Percentiles rank a stretch among this genome's conserved stretches.
phyloP scores from a whole-genome alignment of 768 basidiomycete genomes.

The Calocera cornea region DNA sequence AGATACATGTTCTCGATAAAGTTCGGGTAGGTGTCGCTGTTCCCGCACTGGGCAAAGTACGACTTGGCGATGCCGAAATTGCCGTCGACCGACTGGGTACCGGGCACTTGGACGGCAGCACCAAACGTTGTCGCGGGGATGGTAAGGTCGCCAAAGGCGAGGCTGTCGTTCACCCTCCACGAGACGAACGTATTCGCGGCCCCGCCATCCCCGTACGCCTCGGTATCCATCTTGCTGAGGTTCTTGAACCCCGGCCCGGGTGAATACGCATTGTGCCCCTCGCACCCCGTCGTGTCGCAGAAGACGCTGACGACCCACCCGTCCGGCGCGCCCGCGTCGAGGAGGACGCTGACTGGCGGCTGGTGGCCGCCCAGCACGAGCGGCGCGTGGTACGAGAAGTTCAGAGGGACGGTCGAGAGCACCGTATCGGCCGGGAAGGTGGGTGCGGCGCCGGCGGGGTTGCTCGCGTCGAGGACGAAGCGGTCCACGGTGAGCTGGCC shows the following conservation, averaged over 20 bases:
- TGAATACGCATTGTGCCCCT: not conserved
- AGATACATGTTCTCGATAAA: slow-evolving; percentile 3
- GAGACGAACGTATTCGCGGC: not conserved
- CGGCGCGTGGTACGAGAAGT: slow-evolving; percentile 7
- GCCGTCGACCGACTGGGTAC: not conserved
- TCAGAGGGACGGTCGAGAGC: not conserved
- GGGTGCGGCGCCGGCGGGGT: not conserved
- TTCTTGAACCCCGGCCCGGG: not conserved
- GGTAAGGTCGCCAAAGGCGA: slow-evolving; percentile 3
- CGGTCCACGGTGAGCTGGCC: slow-evolving; percentile 8
- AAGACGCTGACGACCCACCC: slow-evolving; percentile 7
- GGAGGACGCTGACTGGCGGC: not conserved
- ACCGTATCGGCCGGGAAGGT: not conserved
- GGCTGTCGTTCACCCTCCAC: slow-evolving; percentile 6
- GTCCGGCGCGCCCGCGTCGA: slow-evolving; percentile 1
- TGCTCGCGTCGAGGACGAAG: not conserved
- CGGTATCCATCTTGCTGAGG: not conserved
- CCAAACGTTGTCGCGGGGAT: slow-evolving; percentile 7
- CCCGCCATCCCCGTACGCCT: not conserved
- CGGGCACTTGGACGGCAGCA: not conserved
- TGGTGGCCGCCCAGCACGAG: not conserved
- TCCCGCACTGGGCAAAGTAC: slow-evolving; percentile 4
- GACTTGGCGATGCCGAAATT: slow-evolving; percentile 6
- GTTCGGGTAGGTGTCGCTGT: not conserved
- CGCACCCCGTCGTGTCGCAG: slow-evolving; percentile 1